Percentiles rank a stretch among this genome's conserved stretches.
phyloP scores from a whole-genome alignment of 495 filamentous ascomycete genomes.

The Pyronema domesticum region DNA sequence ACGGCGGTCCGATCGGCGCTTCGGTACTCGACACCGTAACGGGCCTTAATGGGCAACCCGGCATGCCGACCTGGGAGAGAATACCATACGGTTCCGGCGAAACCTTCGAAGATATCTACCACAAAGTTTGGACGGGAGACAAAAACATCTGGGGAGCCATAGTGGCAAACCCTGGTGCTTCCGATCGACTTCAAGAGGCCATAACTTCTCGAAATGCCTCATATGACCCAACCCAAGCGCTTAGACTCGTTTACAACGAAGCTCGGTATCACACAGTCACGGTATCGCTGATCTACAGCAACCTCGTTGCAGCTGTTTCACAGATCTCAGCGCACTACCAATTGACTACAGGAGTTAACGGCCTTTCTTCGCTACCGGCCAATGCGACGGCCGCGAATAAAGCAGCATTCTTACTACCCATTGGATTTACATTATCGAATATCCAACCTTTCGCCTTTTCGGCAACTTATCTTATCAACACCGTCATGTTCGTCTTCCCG shows the following conservation, averaged over 20 bases:
- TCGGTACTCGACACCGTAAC: slow-evolving; percentile 1
- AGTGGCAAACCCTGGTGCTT: slow-evolving; percentile 6
- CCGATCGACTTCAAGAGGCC: background rate
- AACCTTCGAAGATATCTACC: slow-evolving; percentile 1
- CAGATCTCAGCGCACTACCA: slow-evolving; percentile 1
- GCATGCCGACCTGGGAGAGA: slow-evolving; percentile 1
- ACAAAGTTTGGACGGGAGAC: slow-evolving; percentile 4
- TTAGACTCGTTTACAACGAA: slow-evolving; percentile 9
- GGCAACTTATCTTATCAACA: slow-evolving; percentile 5
- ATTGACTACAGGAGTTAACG: background rate
- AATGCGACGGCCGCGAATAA: background rate
- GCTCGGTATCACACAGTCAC: slow-evolving; percentile 8
- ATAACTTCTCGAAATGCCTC: background rate
- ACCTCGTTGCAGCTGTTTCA: background rate
- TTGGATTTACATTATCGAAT: background rate
- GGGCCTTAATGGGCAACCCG: background rate
- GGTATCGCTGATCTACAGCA: slow-evolving; percentile 4
- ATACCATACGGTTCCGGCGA: background rate
- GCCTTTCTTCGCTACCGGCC: background rate
- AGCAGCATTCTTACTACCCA: background rate
- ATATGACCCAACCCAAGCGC: slow-evolving; percentile 1
- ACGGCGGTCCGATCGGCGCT: slow-evolving; percentile 7
- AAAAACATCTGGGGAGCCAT: slow-evolving; percentile 8
- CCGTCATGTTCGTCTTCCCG: slow-evolving; percentile 6
- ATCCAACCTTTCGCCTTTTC: slow-evolving; percentile 8